Conservation (phyloP, 1,284 basidiomycete genomes). For the Ustilago xerochloae region DNA sequence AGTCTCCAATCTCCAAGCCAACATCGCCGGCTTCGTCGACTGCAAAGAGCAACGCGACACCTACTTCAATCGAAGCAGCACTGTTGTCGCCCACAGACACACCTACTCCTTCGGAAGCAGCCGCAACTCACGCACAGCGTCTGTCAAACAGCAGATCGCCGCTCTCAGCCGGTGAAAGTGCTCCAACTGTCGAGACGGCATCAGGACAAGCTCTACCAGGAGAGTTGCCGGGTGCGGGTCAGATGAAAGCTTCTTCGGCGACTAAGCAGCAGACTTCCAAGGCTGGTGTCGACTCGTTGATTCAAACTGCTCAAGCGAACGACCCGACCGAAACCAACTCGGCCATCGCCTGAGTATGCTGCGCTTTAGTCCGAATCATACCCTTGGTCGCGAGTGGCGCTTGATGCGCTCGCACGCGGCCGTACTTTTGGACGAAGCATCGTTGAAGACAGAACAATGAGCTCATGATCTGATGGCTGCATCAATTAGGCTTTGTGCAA, state of each 20-base stretch:
- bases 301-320: conserved; percentile 24
- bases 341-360: conserved; percentile 26
- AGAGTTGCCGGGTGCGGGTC: conserved; percentile 33
- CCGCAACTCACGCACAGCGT: conserved; percentile 19
- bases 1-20: neutral
- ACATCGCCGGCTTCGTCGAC: conserved; percentile 12
- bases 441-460: no score
- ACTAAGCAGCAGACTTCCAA: conserved; percentile 43
- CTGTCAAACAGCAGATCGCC: conserved; percentile 31
- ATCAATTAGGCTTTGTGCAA: no score
- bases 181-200: conserved; percentile 21
- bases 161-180: conserved; percentile 11
- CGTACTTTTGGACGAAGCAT: no score
- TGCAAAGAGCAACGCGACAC: conserved; percentile 10
- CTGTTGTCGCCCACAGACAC: conserved; percentile 37
- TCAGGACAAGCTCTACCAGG: conserved; percentile 35
- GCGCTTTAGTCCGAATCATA: neutral
- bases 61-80: conserved; percentile 36
- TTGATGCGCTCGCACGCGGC: conserved; percentile 16
- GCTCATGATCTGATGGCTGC: no score
- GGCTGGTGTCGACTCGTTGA: conserved; percentile 36
- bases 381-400: neutral
- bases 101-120: conserved; percentile 39
- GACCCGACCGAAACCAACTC: conserved; percentile 37
- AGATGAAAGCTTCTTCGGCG: conserved; percentile 41